These are phyloP conservation scores for Boletellus dicymbophilus DNA, from an alignment of 1,284 basidiomycete genomes.

Conservation along the genomic window DNA sequence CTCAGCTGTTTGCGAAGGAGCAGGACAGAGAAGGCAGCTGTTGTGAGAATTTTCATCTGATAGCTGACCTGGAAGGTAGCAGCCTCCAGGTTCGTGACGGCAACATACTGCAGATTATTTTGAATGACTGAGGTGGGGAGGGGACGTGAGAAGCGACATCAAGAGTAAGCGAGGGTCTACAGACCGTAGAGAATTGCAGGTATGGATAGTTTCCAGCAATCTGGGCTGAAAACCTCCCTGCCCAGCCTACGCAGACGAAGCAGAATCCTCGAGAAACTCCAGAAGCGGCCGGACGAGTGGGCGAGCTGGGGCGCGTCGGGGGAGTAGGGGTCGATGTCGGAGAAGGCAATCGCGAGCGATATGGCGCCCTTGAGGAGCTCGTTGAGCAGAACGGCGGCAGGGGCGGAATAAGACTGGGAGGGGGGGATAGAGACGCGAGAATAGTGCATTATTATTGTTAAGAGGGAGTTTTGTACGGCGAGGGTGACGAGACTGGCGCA, in stretches of 20 bases:
- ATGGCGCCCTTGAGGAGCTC: constrained; percentile 92
- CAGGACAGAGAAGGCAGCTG: constrained; percentile 91
- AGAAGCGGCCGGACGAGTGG: constrained; percentile 28
- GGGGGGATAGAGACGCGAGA: constrained; percentile 84
- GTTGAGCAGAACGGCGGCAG: constrained; percentile 90
- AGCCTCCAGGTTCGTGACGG: constrained; percentile 89
- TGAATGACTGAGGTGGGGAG: constrained; percentile 65
- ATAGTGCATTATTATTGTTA: constrained; percentile 95
- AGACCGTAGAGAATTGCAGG: constrained; percentile 76
- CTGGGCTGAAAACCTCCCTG: constrained; percentile 58
- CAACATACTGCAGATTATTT: constrained; percentile 96
- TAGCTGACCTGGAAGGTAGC: constrained; percentile 96
- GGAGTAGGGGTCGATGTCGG: constrained; percentile 39
- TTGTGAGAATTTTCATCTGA: constrained; percentile 98
- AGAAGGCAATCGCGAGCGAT: constrained; percentile 64
- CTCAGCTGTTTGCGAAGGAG: constrained; percentile 83
- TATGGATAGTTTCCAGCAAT: constrained; percentile 82
- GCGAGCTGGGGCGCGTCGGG: constrained; percentile 31
- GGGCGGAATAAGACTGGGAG: constrained; percentile 82
- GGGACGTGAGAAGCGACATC: background rate
- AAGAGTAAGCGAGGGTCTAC: constrained; percentile 1
- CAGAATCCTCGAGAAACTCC: constrained; percentile 37
- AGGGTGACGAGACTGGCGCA: constrained; percentile 80
- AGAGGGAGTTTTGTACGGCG: constrained; percentile 89
- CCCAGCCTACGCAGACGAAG: constrained; percentile 44